A percentile compares a stretch with the other conserved stretches of the same genome.
phyloP scores from a whole-genome alignment of 2,329 filamentous ascomycete genomes.

The Sporothrix pseudoabietina region DNA sequence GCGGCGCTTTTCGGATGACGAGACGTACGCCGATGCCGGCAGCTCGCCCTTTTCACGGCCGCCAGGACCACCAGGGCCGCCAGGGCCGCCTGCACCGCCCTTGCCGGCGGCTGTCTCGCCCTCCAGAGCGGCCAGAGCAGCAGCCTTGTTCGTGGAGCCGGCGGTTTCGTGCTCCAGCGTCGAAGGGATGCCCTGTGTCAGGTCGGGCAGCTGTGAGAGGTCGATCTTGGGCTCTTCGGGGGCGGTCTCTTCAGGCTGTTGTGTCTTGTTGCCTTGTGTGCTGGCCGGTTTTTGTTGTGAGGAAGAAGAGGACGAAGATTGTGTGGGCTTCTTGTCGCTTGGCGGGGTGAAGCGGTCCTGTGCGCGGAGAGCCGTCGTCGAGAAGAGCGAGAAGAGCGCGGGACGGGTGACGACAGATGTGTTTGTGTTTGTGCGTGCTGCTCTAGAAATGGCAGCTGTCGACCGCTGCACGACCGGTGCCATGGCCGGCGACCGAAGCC shows the following conservation, averaged over 20 bases:
- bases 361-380: slow-evolving; percentile 18
- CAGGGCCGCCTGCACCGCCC: slow-evolving; percentile 51
- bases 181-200: slow-evolving; percentile 93
- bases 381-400: slow-evolving; percentile 6
- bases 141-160: slow-evolving; percentile 46
- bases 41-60: slow-evolving; percentile 66
- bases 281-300: neutral
- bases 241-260: slow-evolving; percentile 31
- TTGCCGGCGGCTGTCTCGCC: slow-evolving; percentile 45
- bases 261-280: neutral
- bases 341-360: slow-evolving; percentile 19
- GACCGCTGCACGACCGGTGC: slow-evolving; percentile 12
- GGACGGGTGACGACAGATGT: neutral
- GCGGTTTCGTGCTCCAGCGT: slow-evolving; percentile 78
- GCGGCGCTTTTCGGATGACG: slow-evolving; percentile 82
- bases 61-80: slow-evolving; percentile 46
- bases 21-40: slow-evolving; percentile 81
- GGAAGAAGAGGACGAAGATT: neutral
- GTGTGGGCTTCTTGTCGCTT: slow-evolving; percentile 13
- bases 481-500: slow-evolving; percentile 30
- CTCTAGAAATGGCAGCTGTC: neutral
- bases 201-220: slow-evolving; percentile 75
- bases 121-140: slow-evolving; percentile 42
- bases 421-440: neutral
- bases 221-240: slow-evolving; percentile 49